Evolutionary conservation across 73 alveolate species (phyloP).

Genomic region (Tetrahymena borealis): DNA sequence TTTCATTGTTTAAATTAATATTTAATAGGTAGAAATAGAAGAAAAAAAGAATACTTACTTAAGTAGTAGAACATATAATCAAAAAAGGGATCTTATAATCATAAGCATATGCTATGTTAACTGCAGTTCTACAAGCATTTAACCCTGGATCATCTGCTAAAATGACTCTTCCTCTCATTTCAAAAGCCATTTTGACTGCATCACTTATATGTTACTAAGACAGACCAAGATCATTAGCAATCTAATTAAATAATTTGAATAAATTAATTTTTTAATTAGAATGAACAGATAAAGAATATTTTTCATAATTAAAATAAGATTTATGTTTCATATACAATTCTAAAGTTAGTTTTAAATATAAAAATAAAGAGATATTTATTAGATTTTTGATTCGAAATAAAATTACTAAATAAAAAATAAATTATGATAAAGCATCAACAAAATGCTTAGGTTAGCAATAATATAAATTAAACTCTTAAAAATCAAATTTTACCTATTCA

Average conservation of each 20-base stretch:
- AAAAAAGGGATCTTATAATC: background rate
- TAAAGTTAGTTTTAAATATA: too few relatives aligned
- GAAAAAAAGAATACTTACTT: background rate
- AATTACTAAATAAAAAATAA: too few relatives aligned
- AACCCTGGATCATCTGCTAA: background rate
- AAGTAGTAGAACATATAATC: background rate
- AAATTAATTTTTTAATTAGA: background rate
- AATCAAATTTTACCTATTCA: background rate
- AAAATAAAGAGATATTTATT: too few relatives aligned
- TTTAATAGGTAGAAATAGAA: background rate
- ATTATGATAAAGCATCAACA: too few relatives aligned
- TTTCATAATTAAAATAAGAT: too few relatives aligned
- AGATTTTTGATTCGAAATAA: too few relatives aligned
- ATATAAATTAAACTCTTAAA: too few relatives aligned
- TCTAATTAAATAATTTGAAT: background rate
- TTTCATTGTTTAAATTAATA: background rate
- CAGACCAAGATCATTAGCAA: background rate
- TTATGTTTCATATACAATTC: too few relatives aligned
- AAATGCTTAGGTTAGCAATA: too few relatives aligned
- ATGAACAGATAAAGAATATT: too few relatives aligned
- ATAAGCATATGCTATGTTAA: background rate
- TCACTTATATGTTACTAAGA: background rate
- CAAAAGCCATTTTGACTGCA: background rate
- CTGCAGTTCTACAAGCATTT: background rate
- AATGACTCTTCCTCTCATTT: background rate